Evolutionary conservation across 208 protist species (phyloP), one percentile per base, ranked within the genome.

Genomic region (Porcisia deanei): DNA sequence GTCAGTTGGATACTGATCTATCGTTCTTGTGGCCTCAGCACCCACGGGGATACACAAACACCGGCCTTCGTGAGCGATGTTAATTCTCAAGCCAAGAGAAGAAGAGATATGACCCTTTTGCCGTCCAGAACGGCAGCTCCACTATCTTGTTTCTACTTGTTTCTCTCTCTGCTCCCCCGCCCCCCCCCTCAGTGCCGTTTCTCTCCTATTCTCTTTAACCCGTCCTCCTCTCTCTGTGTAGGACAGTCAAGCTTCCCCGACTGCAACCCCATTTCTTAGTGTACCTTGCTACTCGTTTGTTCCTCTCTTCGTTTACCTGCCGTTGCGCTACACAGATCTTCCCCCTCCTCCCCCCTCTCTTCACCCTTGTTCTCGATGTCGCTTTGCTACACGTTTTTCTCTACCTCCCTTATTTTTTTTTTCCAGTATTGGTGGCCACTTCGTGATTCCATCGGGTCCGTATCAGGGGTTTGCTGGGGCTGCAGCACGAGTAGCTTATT

Each of bases 101-200:
- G 22, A 25, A 25, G 1, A 22, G 14, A 43, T 14, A 43, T 20
- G 22, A 1, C n/a, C 8, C 2, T 10, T 18, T 47, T 8, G 47
- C 8, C 43, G 63, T 45, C 41, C 20, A 52, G 39, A 30, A 67
- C 0, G 41, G 25, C 34, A 52, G 20, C 25, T 14, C 9, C 66
- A 71, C 2, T 43, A 9, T 9, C 39, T 71, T 53, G 14, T 16
- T 41, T 58, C 47, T n/a, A 3, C 43, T 12, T 39, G 14, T 52
- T 72, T 75, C 25, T 47, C 65, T 34, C 58, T 66, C 67, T 73
- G 65, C 57, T 43, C 66, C 59, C 18, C 72, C 45, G 43, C 30
- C 43, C 10, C 12, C 4, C 37, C 61, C 43, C 47, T 59, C 12
- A 30, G 30, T 30, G 30, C 30, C 30, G 30, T 47, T 59, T 30